phyloP scores from a whole-genome alignment of 164 flowering plant species.

The Nelumbo lutea region DNA sequence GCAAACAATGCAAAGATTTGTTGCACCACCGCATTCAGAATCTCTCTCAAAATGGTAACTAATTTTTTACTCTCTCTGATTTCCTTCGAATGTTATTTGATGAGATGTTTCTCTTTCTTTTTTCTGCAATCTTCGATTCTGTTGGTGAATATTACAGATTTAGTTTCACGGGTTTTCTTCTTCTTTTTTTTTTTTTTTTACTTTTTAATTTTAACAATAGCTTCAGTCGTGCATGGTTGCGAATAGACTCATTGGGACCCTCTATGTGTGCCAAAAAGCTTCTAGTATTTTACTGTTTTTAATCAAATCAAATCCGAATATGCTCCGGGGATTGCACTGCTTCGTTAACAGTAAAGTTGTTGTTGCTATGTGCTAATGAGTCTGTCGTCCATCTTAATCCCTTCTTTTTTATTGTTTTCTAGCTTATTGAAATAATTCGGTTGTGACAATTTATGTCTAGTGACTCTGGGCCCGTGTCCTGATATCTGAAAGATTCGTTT shows the following conservation, averaged over 20 bases:
- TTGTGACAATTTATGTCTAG: not conserved
- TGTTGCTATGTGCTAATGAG: too few relatives aligned
- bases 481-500: not conserved
- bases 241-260: too few relatives aligned
- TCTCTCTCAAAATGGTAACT: not conserved
- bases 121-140: not conserved
- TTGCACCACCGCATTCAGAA: slow-evolving; percentile 10
- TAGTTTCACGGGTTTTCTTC: too few relatives aligned
- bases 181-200: not conserved
- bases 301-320: too few relatives aligned
- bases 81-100: not conserved
- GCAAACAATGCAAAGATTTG: slow-evolving; percentile 2
- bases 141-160: not conserved
- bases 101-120: not conserved
- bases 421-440: not conserved
- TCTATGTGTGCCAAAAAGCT: too few relatives aligned
- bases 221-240: not conserved
- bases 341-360: too few relatives aligned
- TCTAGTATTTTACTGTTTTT: too few relatives aligned
- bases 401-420: not conserved
- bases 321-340: too few relatives aligned
- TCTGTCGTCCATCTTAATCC: not conserved
- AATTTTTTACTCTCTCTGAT: not conserved
- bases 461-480: too few relatives aligned
- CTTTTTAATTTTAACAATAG: not conserved